phyloP scores from a whole-genome alignment of 768 basidiomycete species.

The Suillus luteus region DNA sequence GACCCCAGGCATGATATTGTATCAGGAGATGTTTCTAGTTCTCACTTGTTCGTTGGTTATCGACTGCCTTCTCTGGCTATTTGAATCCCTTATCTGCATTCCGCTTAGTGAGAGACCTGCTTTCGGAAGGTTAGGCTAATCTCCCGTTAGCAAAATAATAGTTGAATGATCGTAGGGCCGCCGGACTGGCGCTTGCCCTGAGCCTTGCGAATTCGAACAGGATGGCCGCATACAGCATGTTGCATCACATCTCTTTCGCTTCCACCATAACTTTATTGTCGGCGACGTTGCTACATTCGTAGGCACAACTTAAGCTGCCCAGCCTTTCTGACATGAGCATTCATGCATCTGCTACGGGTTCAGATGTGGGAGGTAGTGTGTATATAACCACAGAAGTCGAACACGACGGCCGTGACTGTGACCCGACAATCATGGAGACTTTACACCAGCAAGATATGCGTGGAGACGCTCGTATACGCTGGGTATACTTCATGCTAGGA shows the following conservation, averaged over 20 bases:
- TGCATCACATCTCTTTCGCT: constrained; percentile 1
- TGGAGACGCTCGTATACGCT: constrained; percentile 49
- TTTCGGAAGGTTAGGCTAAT: background rate
- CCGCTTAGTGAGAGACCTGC: background rate
- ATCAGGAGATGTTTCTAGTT: background rate
- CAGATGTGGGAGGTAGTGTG: background rate
- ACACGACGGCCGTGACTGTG: background rate
- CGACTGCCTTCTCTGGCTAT: background rate
- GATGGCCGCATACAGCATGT: background rate
- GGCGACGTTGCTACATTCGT: background rate
- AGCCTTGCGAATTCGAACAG: background rate
- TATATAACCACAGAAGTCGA: background rate
- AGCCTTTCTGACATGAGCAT: background rate
- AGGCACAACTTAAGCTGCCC: background rate
- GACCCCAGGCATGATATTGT: constrained; percentile 4
- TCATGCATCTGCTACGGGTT: background rate
- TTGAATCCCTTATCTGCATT: background rate
- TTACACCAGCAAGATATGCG: constrained; percentile 1
- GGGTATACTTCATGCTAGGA: constrained; percentile 75
- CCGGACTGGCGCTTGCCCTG: background rate
- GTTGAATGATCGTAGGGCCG: too few species aligned
- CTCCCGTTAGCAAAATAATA: background rate
- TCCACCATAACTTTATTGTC: background rate
- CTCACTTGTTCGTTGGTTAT: background rate
- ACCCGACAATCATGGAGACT: background rate